Conservation (phyloP, 2,329 filamentous ascomycete species). For the Diaporthe sp. region DNA sequence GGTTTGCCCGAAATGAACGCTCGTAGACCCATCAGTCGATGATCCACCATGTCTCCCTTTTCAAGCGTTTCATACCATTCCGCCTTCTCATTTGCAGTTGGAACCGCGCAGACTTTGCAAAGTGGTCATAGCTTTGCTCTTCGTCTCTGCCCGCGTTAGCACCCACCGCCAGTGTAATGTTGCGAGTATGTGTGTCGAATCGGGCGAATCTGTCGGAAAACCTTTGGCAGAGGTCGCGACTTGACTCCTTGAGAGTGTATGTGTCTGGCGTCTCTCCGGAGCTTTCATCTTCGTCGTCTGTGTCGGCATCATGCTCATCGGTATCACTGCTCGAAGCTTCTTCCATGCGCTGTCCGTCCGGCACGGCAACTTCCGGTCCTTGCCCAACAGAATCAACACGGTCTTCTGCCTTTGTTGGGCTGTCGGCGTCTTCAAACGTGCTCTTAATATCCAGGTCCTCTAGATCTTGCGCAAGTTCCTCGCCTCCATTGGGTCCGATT, state of each 20-base stretch:
- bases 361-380: background rate
- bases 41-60: slow-evolving; percentile 15
- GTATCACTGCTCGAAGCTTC: background rate
- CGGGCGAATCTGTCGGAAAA: background rate
- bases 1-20: background rate
- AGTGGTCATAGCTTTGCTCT: slow-evolving; percentile 2
- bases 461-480: background rate
- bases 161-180: background rate
- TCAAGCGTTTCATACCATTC: background rate
- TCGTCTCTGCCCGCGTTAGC: background rate
- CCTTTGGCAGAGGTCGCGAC: background rate
- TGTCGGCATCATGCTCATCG: background rate
- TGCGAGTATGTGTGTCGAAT: background rate
- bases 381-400: background rate
- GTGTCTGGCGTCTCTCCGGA: background rate
- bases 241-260: background rate
- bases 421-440: background rate
- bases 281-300: background rate
- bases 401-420: no score
- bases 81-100: slow-evolving; percentile 3
- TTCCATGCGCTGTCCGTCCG: background rate
- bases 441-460: background rate
- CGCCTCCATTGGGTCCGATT: background rate
- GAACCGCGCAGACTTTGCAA: background rate
- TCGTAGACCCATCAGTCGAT: background rate